Base-by-base conservation (phyloP, 2,329 filamentous ascomycete species). In the Epichloe glyceriae region DNA sequence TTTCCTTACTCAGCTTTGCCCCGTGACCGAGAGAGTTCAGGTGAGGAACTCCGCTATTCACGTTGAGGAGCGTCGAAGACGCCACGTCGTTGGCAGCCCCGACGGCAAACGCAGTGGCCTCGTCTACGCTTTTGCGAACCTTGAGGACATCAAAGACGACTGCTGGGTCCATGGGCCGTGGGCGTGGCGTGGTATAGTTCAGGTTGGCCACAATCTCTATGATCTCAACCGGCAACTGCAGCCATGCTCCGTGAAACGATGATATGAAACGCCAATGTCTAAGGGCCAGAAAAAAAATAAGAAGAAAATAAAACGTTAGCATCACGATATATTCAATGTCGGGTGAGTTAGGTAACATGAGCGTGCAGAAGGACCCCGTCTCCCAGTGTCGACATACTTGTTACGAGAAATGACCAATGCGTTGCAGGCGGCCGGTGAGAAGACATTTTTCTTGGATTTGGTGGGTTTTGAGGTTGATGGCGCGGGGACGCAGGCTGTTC, bases 201-300 rank as follows among this genome's bases (percentile, higher is more conserved):
- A 80, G 82, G 68, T 88, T 81, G 50, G 86, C 86, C 47, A 93
- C 77, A 47, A 78, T 81, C 64, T 90, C 84, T 67, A 94, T 81
- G 51, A 89, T 79, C 66, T 91, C 86, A 55, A 82, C 78, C 19
- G 86, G 85, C 51, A 91, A 73, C 65, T 88, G 83, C 14, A 90
- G 78, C 88, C 88, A 93, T 57, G 86, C 82, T 22, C 87, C 88
- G 62, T 90, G 83, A 61, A 87, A 93, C 30, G 83, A 85, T 20
- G 86, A 89, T 53, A 93, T 89, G 65, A 88, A 88, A 56, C 82
- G 79, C 87, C 86, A 91, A 69, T 91, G 86, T 65, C 87, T 91
- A 38, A 5, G 19, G 10, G 19, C 26, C 26, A 30, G 8, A 10
- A 30, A 30, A 4, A 30, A 10, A 10, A 4, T 0, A 11, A 30